Evolutionary conservation across 2,329 filamentous ascomycete species (phyloP).

Genomic region (Tolypocladium inflatum): DNA sequence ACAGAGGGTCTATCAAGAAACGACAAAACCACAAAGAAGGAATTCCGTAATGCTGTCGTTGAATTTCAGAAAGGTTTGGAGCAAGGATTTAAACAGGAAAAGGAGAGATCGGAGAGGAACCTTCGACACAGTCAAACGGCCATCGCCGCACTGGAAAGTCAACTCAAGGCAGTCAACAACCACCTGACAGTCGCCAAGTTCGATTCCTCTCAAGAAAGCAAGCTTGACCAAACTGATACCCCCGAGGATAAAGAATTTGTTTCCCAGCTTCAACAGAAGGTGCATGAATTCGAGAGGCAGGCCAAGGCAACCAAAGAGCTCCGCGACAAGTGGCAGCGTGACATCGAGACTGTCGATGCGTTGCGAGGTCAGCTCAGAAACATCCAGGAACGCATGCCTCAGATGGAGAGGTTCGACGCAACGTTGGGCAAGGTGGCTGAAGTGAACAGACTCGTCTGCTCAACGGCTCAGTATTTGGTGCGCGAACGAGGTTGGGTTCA

Average conservation of each 20-base stretch:
- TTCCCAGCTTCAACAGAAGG: constrained; percentile 8
- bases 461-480: constrained; percentile 17
- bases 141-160: constrained; percentile 8
- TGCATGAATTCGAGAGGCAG: constrained; percentile 12
- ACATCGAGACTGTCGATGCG: constrained; percentile 15
- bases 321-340: constrained; percentile 15
- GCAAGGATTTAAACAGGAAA: constrained; percentile 12
- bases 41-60: constrained; percentile 8
- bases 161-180: constrained; percentile 11
- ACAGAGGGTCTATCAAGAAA: constrained; percentile 2
- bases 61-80: constrained; percentile 13
- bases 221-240: no score
- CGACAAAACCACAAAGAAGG: constrained; percentile 6
- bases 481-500: constrained; percentile 19
- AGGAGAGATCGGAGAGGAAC: constrained; percentile 7
- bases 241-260: neutral
- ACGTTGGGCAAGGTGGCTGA: constrained; percentile 15
- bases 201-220: neutral
- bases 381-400: constrained; percentile 13
- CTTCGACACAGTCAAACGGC: constrained; percentile 6
- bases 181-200: constrained; percentile 5
- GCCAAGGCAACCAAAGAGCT: constrained; percentile 10
- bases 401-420: constrained; percentile 13
- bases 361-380: constrained; percentile 14
- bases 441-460: constrained; percentile 16